phyloP scores from a whole-genome alignment of 129 eudicot genomes.

The Silybum marianum region DNA sequence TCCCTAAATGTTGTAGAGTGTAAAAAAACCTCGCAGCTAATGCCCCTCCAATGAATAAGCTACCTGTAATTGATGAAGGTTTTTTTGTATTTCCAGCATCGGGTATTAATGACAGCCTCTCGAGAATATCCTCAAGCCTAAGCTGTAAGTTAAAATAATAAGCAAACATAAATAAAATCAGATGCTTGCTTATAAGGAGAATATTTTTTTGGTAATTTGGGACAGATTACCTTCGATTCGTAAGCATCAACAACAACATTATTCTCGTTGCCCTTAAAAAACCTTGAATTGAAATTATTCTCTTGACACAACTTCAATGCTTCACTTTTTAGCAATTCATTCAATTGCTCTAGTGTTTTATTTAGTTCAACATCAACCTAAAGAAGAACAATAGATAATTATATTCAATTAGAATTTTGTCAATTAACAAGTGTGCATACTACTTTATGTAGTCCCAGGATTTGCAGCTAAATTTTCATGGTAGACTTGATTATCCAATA shows the following conservation, averaged over 20 bases:
- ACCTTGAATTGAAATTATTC: slow-evolving; percentile 83
- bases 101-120: slow-evolving; percentile 82
- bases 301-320: slow-evolving; percentile 90
- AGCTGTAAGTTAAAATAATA: slow-evolving; percentile 59
- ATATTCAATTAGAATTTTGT: neutral
- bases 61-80: slow-evolving; percentile 59
- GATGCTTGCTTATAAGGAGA: slow-evolving; percentile 4
- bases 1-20: slow-evolving; percentile 91
- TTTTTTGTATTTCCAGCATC: slow-evolving; percentile 97
- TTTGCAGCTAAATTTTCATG: neutral
- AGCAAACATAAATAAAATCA: slow-evolving; percentile 12
- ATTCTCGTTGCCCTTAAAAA: slow-evolving; percentile 87
- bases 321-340: slow-evolving; percentile 76
- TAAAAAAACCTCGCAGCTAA: slow-evolving; percentile 91
- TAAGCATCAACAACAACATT: slow-evolving; percentile 88
- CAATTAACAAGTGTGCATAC: neutral
- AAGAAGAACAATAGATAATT: slow-evolving; percentile 24
- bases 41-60: slow-evolving; percentile 90
- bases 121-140: slow-evolving; percentile 95
- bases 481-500: neutral
- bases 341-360: slow-evolving; percentile 94
- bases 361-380: slow-evolving; percentile 87
- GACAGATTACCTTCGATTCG: slow-evolving; percentile 70
- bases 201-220: slow-evolving; percentile 12
- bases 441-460: neutral